A percentile compares a stretch with the other conserved stretches of the same genome.
Evolutionary conservation across 345 rosid genomes (phyloP).

Genomic region (Citrus trifoliata): DNA sequence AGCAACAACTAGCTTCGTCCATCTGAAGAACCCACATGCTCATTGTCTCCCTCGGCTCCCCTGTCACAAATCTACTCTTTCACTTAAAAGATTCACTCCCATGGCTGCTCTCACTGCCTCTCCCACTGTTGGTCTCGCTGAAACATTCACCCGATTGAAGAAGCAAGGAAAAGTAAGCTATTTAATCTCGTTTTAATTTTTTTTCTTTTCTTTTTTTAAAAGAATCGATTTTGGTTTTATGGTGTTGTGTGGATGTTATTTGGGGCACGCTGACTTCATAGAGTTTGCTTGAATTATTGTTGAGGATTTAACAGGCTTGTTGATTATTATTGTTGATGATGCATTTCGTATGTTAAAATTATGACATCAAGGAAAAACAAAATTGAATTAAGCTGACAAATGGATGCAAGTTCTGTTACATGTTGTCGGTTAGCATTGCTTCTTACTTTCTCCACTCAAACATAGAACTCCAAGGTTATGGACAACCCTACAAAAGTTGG

Average conservation of each 20-base stretch:
- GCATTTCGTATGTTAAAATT: neutral
- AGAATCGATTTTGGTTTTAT: neutral
- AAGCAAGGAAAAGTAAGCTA: conserved; percentile 59
- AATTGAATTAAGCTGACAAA: neutral
- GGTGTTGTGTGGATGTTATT: neutral
- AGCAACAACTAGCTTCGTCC: conserved; percentile 21
- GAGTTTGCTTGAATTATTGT: neutral
- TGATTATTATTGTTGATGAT: neutral
- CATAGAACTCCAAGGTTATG: neutral
- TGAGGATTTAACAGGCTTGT: neutral
- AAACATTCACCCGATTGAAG: conserved; percentile 60
- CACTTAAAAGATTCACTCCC: conserved; percentile 36
- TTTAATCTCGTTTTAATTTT: neutral
- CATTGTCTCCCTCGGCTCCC: conserved; percentile 16
- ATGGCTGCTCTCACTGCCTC: conserved; percentile 53
- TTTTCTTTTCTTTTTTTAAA: neutral
- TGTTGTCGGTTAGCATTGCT: neutral
- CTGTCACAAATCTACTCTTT: conserved; percentile 22
- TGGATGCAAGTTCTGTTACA: neutral
- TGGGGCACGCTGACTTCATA: neutral
- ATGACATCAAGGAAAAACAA: neutral
- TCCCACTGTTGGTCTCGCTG: conserved; percentile 46
- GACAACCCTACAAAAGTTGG: too few relatives aligned
- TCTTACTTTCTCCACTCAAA: neutral
- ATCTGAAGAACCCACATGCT: conserved; percentile 29